These are phyloP conservation scores for Malania oleifera DNA, from an alignment of 164 flowering plant species.

Conservation along the genomic window DNA sequence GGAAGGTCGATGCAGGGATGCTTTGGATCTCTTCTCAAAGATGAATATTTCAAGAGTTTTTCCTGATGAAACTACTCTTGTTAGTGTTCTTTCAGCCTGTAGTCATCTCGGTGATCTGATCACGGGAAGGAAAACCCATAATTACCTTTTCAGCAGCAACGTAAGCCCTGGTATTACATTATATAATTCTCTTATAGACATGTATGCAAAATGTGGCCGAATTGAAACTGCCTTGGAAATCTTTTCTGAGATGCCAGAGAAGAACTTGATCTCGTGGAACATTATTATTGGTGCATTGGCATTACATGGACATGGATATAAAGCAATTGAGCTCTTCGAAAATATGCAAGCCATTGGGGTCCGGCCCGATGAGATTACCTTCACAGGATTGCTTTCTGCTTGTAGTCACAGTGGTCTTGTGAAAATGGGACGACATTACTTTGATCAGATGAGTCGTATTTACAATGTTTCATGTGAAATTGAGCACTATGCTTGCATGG, in stretches of 20 bases:
- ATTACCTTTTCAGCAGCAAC: constrained; percentile 13
- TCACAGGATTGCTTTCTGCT: constrained; percentile 47
- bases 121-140: constrained; percentile 32
- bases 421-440: constrained; percentile 32
- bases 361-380: constrained; percentile 45
- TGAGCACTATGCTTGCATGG: constrained; percentile 57
- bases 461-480: constrained; percentile 28
- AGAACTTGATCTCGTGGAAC: constrained; percentile 51
- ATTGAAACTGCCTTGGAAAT: constrained; percentile 25
- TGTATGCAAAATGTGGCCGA: constrained; percentile 59
- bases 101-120: constrained; percentile 40
- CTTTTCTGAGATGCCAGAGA: constrained; percentile 29
- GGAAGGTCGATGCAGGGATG: constrained; percentile 26
- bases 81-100: constrained; percentile 41
- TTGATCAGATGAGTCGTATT: constrained; percentile 26
- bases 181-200: constrained; percentile 43
- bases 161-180: constrained; percentile 23
- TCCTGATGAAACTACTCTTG: constrained; percentile 42
- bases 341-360: constrained; percentile 33
- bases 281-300: constrained; percentile 48
- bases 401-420: constrained; percentile 52
- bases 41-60: constrained; percentile 28
- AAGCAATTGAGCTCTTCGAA: constrained; percentile 36
- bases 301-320: constrained; percentile 34
- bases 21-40: constrained; percentile 26